Conservation (phyloP, 768 basidiomycete species). For the Mycena belliarum region DNA sequence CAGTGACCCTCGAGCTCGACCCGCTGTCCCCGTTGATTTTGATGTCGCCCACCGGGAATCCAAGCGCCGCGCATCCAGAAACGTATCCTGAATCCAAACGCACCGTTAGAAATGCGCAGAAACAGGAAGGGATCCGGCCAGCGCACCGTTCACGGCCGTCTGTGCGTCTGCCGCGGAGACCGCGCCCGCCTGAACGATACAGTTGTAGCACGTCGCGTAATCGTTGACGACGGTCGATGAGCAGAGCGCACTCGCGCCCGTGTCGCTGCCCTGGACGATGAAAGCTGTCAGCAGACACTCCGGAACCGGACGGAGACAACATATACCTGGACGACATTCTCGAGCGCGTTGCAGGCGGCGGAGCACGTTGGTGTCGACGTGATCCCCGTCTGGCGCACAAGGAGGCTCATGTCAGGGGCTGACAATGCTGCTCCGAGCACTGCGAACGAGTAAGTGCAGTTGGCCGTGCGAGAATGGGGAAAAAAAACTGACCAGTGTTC, state of each 20-base stretch:
- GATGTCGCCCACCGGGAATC: background rate
- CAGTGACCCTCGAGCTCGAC: background rate
- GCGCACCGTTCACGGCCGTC: background rate
- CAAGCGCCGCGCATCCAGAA: background rate
- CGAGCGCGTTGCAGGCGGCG: slow-evolving; percentile 1
- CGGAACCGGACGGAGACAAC: no score
- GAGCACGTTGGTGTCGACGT: background rate
- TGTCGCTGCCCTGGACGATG: background rate
- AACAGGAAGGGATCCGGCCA: no score
- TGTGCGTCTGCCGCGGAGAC: background rate
- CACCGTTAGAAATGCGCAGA: background rate
- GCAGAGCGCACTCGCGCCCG: background rate
- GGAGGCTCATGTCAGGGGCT: background rate
- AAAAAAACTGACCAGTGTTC: background rate
- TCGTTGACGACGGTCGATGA: background rate
- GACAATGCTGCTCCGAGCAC: background rate
- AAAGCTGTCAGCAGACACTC: no score
- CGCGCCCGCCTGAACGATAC: background rate
- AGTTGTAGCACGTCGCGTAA: slow-evolving; percentile 3
- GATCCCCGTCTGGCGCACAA: background rate
- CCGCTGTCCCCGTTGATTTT: background rate
- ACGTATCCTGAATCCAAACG: background rate
- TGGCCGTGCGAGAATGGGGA: no score
- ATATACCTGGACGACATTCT: background rate
- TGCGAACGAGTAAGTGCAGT: background rate